phyloP scores from a whole-genome alignment of 2,329 filamentous ascomycete genomes.

The Chaetothyriales sp. region DNA sequence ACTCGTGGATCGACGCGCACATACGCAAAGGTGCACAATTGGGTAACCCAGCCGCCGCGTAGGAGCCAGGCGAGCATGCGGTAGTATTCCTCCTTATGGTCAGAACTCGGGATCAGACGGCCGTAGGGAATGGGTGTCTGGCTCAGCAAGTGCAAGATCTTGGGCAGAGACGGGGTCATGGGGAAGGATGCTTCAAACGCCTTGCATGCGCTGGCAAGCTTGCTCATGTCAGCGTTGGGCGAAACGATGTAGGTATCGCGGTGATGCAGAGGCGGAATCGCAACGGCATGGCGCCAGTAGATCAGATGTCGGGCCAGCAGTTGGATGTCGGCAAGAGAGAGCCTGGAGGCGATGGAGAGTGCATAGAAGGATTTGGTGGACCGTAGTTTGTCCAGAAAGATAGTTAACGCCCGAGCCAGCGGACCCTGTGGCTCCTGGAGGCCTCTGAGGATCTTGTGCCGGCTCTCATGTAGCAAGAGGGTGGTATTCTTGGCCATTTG shows the following conservation, averaged over 20 bases:
- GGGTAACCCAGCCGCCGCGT: conserved; percentile 82
- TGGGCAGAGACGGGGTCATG: conserved; percentile 64
- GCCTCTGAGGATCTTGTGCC: conserved; percentile 59
- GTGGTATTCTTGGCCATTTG: conserved; percentile 76
- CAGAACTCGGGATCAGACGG: conserved; percentile 68
- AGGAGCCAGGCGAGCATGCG: conserved; percentile 87
- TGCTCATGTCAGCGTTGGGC: conserved; percentile 66
- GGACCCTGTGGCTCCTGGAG: conserved; percentile 57
- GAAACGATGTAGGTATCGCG: conserved; percentile 84
- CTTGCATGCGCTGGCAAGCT: conserved; percentile 51
- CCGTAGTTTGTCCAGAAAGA: conserved; percentile 46
- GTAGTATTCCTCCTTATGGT: conserved; percentile 75
- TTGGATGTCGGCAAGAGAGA: conserved; percentile 67
- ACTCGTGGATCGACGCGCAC: conserved; percentile 72
- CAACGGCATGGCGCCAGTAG: conserved; percentile 85
- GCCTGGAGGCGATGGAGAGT: conserved; percentile 44
- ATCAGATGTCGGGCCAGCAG: conserved; percentile 85
- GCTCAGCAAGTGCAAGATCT: conserved; percentile 74
- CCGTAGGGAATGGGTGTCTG: conserved; percentile 64
- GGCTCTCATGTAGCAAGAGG: conserved; percentile 68
- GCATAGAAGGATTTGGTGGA: conserved; percentile 57
- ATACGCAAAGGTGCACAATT: conserved; percentile 82
- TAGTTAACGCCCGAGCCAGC: conserved; percentile 60
- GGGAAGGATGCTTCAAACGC: conserved; percentile 69
- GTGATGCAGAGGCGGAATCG: conserved; percentile 78